phyloP scores from a whole-genome alignment of 352 stramenopile genomes.

The Pythium monospermum region DNA sequence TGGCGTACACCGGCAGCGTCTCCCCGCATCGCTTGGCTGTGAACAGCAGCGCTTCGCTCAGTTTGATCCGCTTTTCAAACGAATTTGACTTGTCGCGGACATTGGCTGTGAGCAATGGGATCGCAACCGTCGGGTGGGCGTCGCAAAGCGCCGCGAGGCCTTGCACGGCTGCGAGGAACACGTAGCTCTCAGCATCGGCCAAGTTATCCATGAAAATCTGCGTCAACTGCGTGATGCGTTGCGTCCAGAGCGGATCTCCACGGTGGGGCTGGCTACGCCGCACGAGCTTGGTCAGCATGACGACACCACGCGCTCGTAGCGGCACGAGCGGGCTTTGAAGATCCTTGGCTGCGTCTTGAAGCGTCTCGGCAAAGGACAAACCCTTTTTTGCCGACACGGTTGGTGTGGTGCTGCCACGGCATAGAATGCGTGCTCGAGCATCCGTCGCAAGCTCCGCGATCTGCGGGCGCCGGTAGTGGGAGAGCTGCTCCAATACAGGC shows the following conservation, averaged over 20 bases:
- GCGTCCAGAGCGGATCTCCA: conserved; percentile 37
- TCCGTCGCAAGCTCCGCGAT: conserved; percentile 70
- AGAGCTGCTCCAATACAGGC: conserved; percentile 56
- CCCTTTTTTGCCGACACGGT: conserved; percentile 6
- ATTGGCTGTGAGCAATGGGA: conserved; percentile 54
- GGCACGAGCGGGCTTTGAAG: conserved; percentile 60
- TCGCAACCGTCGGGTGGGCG: conserved; percentile 50
- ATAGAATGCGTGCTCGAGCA: conserved; percentile 60
- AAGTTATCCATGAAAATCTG: conserved; percentile 59
- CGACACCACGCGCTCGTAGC: conserved; percentile 65
- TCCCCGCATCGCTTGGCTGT: conserved; percentile 72
- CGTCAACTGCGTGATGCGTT: conserved; percentile 44
- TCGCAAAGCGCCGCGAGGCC: conserved; percentile 60
- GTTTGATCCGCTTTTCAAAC: conserved; percentile 72
- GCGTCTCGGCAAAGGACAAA: conserved; percentile 48
- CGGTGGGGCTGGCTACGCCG: conserved; percentile 44
- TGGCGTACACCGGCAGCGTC: conserved; percentile 60
- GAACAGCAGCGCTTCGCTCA: conserved; percentile 81
- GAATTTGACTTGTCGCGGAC: conserved; percentile 40
- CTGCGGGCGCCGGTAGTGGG: conserved; percentile 42
- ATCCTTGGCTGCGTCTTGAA: conserved; percentile 53
- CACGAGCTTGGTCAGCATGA: conserved; percentile 72
- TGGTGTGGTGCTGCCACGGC: conserved; percentile 20
- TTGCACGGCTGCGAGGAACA: conserved; percentile 79
- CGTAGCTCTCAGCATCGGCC: conserved; percentile 74